Evolutionary conservation across 2,329 filamentous ascomycete genomes (phyloP), one percentile per base, ranked within the genome.

Genomic region (Beauveria varroae): DNA sequence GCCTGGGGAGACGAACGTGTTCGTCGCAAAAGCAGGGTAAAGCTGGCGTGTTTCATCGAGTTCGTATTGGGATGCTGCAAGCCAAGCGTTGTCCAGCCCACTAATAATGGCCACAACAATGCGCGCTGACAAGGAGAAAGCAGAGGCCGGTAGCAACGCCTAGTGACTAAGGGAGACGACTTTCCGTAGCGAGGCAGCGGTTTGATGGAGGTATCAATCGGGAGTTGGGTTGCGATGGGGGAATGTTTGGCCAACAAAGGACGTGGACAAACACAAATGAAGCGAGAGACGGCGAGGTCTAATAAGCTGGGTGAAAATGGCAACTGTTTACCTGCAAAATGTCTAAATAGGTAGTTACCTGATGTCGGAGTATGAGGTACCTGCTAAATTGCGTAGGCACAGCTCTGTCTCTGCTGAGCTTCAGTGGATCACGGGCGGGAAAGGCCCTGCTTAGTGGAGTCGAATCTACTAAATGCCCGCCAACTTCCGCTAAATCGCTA

Each of bases 21-120:
- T 56, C 30, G 40, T 44, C 24, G 22, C 24, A 40, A 12, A n/a
- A 26, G 40, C 46, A 44, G 40, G 14, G 12, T n/a, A 37, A 20
- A 28, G 40, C 22, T 43, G 34, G 40, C 40, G 34, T 37, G 53
- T 56, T 56, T 56, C 53, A 44, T 56, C 40, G 40, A 24, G 40
- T 40, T 56, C 26, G 40, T 56, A 44, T 56, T 43, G 20, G 26
- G 40, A n/a, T 40, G 20, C 53, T 22, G n/a, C 52, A 44, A 12
- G 53, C 53, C 53, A 43, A 41, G 53, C 28, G 24, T 56, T 30
- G 37, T 10, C 37, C 37, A 56, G 53, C 53, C 53, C 53, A 56
- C 53, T 56, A 56, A 56, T 56, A 56, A 43, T 56, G 18, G 37
- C 26, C 37, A 43, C 53, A 20, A 24, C 40, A 56, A 56, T 56